Base-by-base conservation (phyloP, 257 asterid species). In the Lantana camara region DNA sequence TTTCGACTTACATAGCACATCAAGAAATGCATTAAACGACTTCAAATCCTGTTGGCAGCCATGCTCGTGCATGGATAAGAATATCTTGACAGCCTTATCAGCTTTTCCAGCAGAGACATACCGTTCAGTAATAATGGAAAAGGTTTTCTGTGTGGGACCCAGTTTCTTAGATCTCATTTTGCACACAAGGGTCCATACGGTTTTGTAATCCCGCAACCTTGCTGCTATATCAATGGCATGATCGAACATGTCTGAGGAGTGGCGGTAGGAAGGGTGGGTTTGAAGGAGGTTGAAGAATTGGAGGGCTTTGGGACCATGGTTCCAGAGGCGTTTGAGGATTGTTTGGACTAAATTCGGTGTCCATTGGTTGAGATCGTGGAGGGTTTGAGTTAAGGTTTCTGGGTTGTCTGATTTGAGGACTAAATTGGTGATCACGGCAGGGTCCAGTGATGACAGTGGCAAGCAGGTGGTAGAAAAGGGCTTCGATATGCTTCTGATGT, bases 221-320 rank as follows among this genome's bases (percentile, higher is more conserved):
- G 89, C 95, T 4, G 97, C 75, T 62, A 90, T 87, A 65, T 90
- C 97, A 24, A 94, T 85, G 40, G 88, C 91, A 60, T 83, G 68
- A 73, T 94, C 91, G 47, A 84, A 94, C 19, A 92, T 67, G 14
- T 79, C 49, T 12, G 93, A 64, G 14, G 95, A 77, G 82, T 87
- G 99, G 24, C 77, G 6, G 67, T 87, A 84, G 10, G 83, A 66
- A 35, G 77, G 84, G 75, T 88, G 97, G 59, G 51, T 32, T 58
- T 82, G 86, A 24, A 94, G 89, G 75, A 68, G 57, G 77, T 75
- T 53, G 89, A 89, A 87, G 72, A 88, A 83, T n/a, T 84, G 87
- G 73, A 94, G 86, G 64, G 97, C 99, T 79, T 86, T 94, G 2
- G 97, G 99, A 63, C 95, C 96, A 52, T 94, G 95, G 77, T 94